phyloP scores from a whole-genome alignment of 306 rosid genomes.

The Cicer pinnatifidum region DNA sequence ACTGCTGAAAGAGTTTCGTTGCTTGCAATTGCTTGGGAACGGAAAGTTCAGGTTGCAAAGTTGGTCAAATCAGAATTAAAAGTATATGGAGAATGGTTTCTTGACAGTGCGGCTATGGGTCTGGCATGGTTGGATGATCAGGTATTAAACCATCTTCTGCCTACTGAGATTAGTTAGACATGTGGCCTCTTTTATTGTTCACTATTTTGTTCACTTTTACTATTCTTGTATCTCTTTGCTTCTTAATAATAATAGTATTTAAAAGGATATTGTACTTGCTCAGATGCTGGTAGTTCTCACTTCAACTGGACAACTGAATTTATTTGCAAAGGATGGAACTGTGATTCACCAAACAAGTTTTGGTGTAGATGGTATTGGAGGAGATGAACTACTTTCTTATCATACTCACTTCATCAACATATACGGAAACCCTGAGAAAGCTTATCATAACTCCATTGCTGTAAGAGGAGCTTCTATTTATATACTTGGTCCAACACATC shows the following conservation, averaged over 20 bases:
- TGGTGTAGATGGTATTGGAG: slow-evolving; percentile 67
- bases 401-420: slow-evolving; percentile 78
- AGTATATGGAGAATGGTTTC: slow-evolving; percentile 84
- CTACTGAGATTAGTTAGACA: slow-evolving; percentile 14
- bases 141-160: slow-evolving; percentile 54
- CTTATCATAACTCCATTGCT: slow-evolving; percentile 85
- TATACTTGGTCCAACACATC: slow-evolving; percentile 82
- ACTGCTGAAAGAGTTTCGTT: slow-evolving; percentile 76
- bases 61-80: slow-evolving; percentile 79
- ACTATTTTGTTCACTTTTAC: slow-evolving; percentile 27
- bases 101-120: slow-evolving; percentile 88
- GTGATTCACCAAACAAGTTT: slow-evolving; percentile 88
- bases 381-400: slow-evolving; percentile 83
- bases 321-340: slow-evolving; percentile 90
- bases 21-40: slow-evolving; percentile 98
- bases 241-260: slow-evolving; percentile 37
- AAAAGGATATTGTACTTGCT: slow-evolving; percentile 46
- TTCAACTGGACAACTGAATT: slow-evolving; percentile 73
- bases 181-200: slow-evolving; percentile 28
- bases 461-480: slow-evolving; percentile 93
- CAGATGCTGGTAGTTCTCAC: slow-evolving; percentile 95
- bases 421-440: slow-evolving; percentile 93
- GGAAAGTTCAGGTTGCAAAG: slow-evolving; percentile 93
- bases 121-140: slow-evolving; percentile 97
- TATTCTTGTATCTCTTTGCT: slow-evolving; percentile 43